Percentiles rank a stretch among this genome's conserved stretches.
Evolutionary conservation across 2,329 filamentous ascomycete genomes (phyloP).

Genomic region (Fusarium papillatum): DNA sequence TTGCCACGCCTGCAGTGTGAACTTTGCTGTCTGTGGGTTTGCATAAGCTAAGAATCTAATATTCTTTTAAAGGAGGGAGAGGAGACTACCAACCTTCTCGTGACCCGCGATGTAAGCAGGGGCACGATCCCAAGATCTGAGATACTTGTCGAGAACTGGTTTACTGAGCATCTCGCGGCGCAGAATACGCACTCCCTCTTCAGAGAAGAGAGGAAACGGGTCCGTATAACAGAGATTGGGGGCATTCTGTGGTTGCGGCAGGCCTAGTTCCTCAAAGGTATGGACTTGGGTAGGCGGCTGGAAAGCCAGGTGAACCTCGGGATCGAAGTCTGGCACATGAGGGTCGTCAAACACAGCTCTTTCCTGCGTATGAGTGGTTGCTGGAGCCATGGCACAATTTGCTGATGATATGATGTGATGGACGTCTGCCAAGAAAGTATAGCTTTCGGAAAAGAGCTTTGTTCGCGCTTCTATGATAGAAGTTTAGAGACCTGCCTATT

Average conservation of each 20-base stretch:
- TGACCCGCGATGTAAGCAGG: conserved; percentile 11
- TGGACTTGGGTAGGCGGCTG: background rate
- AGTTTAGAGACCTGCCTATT: background rate
- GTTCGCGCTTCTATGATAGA: background rate
- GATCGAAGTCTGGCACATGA: background rate
- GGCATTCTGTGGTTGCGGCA: conserved; percentile 9
- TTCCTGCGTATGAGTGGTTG: background rate
- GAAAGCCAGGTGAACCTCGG: background rate
- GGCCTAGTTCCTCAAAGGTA: conserved; percentile 15
- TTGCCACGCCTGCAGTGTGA: conserved; percentile 13
- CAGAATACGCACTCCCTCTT: conserved; percentile 20
- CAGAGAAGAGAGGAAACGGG: conserved; percentile 19
- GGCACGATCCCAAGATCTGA: conserved; percentile 11
- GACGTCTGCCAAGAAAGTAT: background rate
- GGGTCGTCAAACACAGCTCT: background rate
- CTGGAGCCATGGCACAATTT: background rate
- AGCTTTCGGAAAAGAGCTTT: background rate
- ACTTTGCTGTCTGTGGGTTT: conserved; percentile 5
- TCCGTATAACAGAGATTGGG: conserved; percentile 21
- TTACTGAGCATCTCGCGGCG: conserved; percentile 14
- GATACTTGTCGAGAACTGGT: conserved; percentile 17
- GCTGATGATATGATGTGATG: background rate
- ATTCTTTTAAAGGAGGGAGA: background rate
- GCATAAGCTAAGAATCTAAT: background rate
- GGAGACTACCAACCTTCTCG: background rate